Percentiles rank a stretch among this genome's conserved stretches.
These are phyloP conservation scores for Nothopassalora personata DNA, from an alignment of 2,329 filamentous ascomycete species.

Conservation along the genomic window DNA sequence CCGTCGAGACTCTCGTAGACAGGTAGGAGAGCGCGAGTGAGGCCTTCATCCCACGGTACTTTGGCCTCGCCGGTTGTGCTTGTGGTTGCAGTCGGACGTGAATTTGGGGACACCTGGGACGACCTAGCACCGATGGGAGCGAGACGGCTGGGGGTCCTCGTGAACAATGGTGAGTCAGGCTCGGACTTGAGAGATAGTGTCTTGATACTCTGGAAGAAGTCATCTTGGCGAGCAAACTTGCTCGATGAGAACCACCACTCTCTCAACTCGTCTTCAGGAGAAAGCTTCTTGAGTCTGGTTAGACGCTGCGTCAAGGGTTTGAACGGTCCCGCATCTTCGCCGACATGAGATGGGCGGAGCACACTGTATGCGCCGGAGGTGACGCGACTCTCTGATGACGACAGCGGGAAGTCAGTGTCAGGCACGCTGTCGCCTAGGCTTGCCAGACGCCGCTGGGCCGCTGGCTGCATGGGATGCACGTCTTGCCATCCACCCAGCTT, in stretches of 20 bases:
- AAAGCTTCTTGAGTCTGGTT: slow-evolving; percentile 2
- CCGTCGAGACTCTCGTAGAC: slow-evolving; percentile 40
- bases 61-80: not conserved
- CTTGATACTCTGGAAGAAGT: slow-evolving; percentile 25
- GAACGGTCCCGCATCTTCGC: not conserved
- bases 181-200: not conserved
- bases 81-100: slow-evolving; percentile 10
- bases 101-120: not conserved
- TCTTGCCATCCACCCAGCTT: not conserved
- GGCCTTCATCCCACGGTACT: slow-evolving; percentile 6
- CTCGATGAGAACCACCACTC: slow-evolving; percentile 38
- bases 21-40: slow-evolving; percentile 37
- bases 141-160: slow-evolving; percentile 18
- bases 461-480: not conserved
- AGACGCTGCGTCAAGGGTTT: not conserved
- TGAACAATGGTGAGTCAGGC: slow-evolving; percentile 9
- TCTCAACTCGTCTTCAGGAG: slow-evolving; percentile 34
- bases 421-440: slow-evolving; percentile 8
- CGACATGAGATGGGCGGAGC: not conserved
- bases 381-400: not conserved
- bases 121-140: not conserved
- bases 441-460: not conserved
- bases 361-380: not conserved
- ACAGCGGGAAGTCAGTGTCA: not conserved
- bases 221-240: slow-evolving; percentile 31